Conservation (phyloP, 2,329 filamentous ascomycete species). For the Pseudonectria buxi region DNA sequence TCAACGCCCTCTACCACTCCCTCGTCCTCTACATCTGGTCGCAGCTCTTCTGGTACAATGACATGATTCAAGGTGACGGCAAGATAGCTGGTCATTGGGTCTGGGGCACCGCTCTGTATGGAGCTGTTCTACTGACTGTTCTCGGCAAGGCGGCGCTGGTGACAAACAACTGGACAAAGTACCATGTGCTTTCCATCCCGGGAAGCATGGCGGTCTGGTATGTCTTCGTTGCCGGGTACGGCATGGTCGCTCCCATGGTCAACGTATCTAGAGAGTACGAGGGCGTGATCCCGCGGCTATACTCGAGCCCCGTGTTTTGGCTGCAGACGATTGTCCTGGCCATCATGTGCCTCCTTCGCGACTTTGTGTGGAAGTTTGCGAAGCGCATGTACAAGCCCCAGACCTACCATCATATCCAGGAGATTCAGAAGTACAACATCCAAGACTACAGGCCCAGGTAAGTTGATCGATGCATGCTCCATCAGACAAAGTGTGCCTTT, state of each 20-base stretch:
- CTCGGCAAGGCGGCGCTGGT: constrained; percentile 91
- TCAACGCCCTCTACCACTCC: constrained; percentile 93
- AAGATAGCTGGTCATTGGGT: constrained; percentile 90
- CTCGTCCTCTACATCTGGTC: constrained; percentile 84
- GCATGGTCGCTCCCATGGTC: constrained; percentile 74
- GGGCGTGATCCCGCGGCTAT: constrained; percentile 75
- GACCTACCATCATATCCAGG: constrained; percentile 95
- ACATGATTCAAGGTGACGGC: constrained; percentile 73
- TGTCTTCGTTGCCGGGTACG: constrained; percentile 82
- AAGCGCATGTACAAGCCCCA: constrained; percentile 97
- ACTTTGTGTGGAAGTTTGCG: constrained; percentile 94
- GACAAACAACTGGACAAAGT: constrained; percentile 98
- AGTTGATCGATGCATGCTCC: constrained; percentile 22
- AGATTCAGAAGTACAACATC: constrained; percentile 99
- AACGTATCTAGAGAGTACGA: constrained; percentile 77
- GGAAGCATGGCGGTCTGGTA: constrained; percentile 91
- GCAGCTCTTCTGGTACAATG: constrained; percentile 73
- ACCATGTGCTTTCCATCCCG: constrained; percentile 89
- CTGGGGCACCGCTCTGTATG: constrained; percentile 94
- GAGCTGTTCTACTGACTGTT: constrained; percentile 85
- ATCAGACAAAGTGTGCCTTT: not conserved
- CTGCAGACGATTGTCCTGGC: constrained; percentile 78
- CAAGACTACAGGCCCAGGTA: constrained; percentile 96
- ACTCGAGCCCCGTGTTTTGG: constrained; percentile 82
- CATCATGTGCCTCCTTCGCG: constrained; percentile 73